A percentile compares a stretch with the other conserved stretches of the same genome.
Evolutionary conservation across 1,139 yeast species (phyloP).

Genomic region (Protomyces arabidopsidicola): DNA sequence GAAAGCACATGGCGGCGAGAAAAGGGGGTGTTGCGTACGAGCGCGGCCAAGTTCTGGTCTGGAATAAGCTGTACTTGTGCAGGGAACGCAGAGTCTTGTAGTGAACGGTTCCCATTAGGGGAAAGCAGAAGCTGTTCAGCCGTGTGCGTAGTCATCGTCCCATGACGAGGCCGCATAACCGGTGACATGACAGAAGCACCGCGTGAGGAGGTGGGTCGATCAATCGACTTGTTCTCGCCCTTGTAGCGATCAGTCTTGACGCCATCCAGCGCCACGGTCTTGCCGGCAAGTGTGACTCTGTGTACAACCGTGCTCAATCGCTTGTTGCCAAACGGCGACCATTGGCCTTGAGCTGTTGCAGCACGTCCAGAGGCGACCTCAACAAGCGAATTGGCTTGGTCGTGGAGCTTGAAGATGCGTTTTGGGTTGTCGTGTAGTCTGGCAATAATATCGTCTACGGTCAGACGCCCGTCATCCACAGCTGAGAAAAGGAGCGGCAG

Average conservation of each 20-base stretch:
- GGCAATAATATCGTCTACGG: slow-evolving; percentile 63
- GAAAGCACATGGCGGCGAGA: slow-evolving; percentile 81
- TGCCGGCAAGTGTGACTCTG: slow-evolving; percentile 73
- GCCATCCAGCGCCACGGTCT: slow-evolving; percentile 82
- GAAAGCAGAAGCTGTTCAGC: slow-evolving; percentile 1
- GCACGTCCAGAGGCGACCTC: slow-evolving; percentile 79
- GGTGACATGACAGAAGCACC: not conserved
- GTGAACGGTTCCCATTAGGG: not conserved
- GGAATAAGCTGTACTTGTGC: slow-evolving; percentile 37
- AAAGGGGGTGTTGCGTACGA: slow-evolving; percentile 81
- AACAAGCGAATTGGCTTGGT: slow-evolving; percentile 64
- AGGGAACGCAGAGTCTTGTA: slow-evolving; percentile 30
- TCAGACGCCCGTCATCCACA: slow-evolving; percentile 65
- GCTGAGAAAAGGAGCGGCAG: slow-evolving; percentile 79
- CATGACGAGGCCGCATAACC: not conserved
- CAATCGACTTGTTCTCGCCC: slow-evolving; percentile 31
- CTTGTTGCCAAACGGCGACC: slow-evolving; percentile 52
- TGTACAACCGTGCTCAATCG: slow-evolving; percentile 74
- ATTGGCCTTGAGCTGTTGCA: slow-evolving; percentile 45
- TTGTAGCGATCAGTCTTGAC: slow-evolving; percentile 47
- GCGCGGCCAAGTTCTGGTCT: slow-evolving; percentile 63
- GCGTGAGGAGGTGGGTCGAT: slow-evolving; percentile 4
- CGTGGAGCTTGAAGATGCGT: slow-evolving; percentile 75
- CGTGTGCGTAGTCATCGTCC: not conserved
- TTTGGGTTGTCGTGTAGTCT: slow-evolving; percentile 81